These are phyloP conservation scores for Colletotrichum sp. DNA, from an alignment of 2,329 filamentous ascomycete species.

Conservation along the genomic window DNA sequence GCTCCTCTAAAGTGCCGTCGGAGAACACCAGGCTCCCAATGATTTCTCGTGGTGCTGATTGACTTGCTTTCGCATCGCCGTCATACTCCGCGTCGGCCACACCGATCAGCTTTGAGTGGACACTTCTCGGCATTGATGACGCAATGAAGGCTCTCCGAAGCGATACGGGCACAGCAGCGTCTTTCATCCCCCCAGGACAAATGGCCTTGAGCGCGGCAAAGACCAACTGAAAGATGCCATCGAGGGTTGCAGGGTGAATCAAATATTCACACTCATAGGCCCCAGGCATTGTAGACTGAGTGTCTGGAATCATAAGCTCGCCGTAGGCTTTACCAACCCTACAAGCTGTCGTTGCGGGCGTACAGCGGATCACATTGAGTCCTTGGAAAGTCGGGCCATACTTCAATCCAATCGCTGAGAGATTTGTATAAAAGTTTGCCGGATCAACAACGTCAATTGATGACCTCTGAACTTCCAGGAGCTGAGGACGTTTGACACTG, in stretches of 20 bases:
- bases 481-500: not conserved
- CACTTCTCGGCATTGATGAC: slow-evolving; percentile 8
- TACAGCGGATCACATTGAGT: slow-evolving; percentile 27
- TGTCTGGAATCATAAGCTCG: not conserved
- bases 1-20: not conserved
- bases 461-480: not conserved
- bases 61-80: not conserved
- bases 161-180: slow-evolving; percentile 33
- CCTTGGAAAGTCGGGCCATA: slow-evolving; percentile 17
- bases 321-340: slow-evolving; percentile 22
- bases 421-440: slow-evolving; percentile 30
- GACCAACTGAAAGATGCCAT: slow-evolving; percentile 24
- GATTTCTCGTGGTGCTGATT: not conserved
- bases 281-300: not conserved
- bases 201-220: slow-evolving; percentile 35
- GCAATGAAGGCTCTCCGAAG: slow-evolving; percentile 29
- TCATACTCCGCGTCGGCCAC: not conserved
- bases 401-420: slow-evolving; percentile 15
- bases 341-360: slow-evolving; percentile 9
- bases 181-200: slow-evolving; percentile 29
- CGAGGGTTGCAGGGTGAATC: slow-evolving; percentile 11
- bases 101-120: not conserved
- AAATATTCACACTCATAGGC: not conserved
- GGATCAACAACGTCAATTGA: not conserved
- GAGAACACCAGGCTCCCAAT: not conserved